Evolutionary conservation across 345 rosid species (phyloP).

Genomic region (Hibiscus trionum): DNA sequence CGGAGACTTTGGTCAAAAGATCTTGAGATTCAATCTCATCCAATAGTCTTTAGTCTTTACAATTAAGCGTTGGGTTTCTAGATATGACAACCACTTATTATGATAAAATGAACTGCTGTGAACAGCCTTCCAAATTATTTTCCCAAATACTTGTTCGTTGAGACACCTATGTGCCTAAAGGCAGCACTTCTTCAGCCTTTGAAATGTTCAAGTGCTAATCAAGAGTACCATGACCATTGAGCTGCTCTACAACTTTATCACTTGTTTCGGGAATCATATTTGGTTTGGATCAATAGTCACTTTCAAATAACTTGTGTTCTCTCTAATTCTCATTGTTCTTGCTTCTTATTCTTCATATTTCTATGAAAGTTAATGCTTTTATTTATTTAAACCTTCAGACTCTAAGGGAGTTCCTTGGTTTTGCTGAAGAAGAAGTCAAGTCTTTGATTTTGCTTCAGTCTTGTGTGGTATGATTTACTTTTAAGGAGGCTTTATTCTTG

Average conservation of each 20-base stretch:
- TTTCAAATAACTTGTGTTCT: background rate
- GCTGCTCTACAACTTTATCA: background rate
- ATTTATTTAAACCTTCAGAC: conserved; percentile 30
- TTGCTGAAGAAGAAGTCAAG: conserved; percentile 69
- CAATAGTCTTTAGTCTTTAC: background rate
- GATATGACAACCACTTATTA: too few species aligned
- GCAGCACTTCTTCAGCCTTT: background rate
- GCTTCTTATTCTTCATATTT: background rate
- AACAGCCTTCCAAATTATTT: background rate
- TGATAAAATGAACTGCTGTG: background rate
- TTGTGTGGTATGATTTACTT: conserved; percentile 42
- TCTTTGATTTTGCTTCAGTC: conserved; percentile 61
- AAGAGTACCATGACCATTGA: background rate
- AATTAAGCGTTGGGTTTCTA: background rate
- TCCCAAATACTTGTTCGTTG: background rate
- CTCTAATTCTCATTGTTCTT: background rate
- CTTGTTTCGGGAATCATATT: background rate
- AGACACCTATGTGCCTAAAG: background rate
- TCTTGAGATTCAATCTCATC: background rate
- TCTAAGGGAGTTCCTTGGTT: conserved; percentile 61
- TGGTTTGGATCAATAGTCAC: background rate
- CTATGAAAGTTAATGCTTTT: conserved; percentile 12
- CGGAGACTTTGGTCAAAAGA: background rate
- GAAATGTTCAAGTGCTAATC: background rate
- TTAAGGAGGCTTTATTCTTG: background rate